Evolutionary conservation across 176 grass and related monocot species (phyloP).

Genomic region (Cenchrus americanus): DNA sequence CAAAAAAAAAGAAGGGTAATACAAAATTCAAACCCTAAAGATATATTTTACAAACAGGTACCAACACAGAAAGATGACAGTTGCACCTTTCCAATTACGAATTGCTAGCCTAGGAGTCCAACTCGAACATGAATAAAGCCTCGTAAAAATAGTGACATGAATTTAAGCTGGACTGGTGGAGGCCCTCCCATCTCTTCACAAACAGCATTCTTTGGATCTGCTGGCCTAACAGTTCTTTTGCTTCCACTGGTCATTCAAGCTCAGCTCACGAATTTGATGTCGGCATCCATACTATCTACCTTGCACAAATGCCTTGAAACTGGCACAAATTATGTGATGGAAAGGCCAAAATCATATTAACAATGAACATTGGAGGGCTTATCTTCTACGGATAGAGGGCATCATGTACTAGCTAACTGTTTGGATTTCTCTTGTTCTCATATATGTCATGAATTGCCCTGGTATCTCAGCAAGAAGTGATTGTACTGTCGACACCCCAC

Average conservation of each 20-base stretch:
- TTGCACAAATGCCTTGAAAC: constrained; percentile 21
- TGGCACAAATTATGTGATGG: constrained; percentile 13
- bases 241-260: neutral
- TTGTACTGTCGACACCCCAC: constrained; percentile 69
- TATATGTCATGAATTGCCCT: constrained; percentile 94
- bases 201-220: neutral
- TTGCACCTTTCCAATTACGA: constrained; percentile 6
- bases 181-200: constrained; percentile 7
- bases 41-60: constrained; percentile 35
- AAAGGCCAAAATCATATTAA: constrained; percentile 35
- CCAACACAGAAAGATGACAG: neutral
- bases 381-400: constrained; percentile 15
- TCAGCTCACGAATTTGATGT: constrained; percentile 17
- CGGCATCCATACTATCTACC: constrained; percentile 4
- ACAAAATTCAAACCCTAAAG: constrained; percentile 3
- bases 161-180: constrained; percentile 11
- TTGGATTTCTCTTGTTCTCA: constrained; percentile 87
- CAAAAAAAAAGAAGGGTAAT: neutral
- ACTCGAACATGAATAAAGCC: constrained; percentile 14
- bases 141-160: neutral
- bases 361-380: constrained; percentile 17
- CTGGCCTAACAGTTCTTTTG: neutral
- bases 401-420: constrained; percentile 52
- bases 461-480: constrained; percentile 98
- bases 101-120: constrained; percentile 12